Evolutionary conservation across 768 basidiomycete species (phyloP).

Genomic region (Mycena sanguinolenta): DNA sequence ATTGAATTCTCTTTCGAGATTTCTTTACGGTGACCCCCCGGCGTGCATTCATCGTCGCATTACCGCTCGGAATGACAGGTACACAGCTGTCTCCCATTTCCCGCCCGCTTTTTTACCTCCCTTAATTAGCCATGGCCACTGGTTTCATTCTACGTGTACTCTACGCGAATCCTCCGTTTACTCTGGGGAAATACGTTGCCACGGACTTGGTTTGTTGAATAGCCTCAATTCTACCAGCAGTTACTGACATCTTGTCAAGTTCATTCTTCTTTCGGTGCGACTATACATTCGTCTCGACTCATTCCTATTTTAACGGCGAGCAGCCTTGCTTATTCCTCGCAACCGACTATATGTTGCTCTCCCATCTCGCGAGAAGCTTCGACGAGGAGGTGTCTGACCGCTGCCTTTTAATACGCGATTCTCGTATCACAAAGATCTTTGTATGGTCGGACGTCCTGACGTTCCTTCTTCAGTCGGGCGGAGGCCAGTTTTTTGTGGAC

Average conservation of each 20-base stretch:
- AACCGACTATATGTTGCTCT: constrained; percentile 65
- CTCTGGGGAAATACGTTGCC: constrained; percentile 17
- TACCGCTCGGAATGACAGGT: constrained; percentile 39
- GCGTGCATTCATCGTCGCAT: constrained; percentile 31
- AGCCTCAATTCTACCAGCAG: neutral
- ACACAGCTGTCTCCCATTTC: neutral
- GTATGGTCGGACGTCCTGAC: constrained; percentile 62
- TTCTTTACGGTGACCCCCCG: constrained; percentile 6
- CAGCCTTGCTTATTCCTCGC: constrained; percentile 70
- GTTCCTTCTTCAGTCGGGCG: constrained; percentile 60
- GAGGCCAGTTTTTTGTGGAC: too few relatives aligned
- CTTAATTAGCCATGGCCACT: constrained; percentile 16
- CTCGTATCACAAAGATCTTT: constrained; percentile 60
- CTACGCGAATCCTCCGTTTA: constrained; percentile 8
- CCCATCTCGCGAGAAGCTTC: constrained; percentile 53
- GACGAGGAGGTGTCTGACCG: constrained; percentile 50
- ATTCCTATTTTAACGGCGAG: neutral
- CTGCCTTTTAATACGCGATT: constrained; percentile 55
- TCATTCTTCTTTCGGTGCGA: constrained; percentile 34
- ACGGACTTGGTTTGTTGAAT: constrained; percentile 22
- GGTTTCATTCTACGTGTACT: constrained; percentile 24
- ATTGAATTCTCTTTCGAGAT: constrained; percentile 1
- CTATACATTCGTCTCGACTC: neutral
- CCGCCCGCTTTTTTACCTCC: neutral
- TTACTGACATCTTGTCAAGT: neutral